phyloP scores from a whole-genome alignment of 2,329 filamentous ascomycete genomes.

The Nemania sp. region DNA sequence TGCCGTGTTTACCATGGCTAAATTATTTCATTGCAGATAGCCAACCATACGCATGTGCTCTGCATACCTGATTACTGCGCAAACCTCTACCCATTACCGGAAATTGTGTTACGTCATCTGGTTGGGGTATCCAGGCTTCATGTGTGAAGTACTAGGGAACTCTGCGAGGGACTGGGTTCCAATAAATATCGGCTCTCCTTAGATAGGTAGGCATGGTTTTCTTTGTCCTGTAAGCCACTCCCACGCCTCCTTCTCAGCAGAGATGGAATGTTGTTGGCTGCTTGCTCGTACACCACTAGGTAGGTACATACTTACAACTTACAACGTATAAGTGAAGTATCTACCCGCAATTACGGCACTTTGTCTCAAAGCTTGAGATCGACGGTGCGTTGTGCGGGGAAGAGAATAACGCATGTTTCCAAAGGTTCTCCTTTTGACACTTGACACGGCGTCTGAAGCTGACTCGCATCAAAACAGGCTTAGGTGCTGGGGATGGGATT shows the following conservation, averaged over 20 bases:
- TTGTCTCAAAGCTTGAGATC: constrained; percentile 9
- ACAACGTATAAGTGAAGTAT: no score
- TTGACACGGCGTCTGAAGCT: background rate
- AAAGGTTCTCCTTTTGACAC: background rate
- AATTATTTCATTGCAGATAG: no score
- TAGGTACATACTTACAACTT: no score
- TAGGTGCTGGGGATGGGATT: background rate
- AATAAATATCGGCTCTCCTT: background rate
- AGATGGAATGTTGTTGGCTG: no score
- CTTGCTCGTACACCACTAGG: no score
- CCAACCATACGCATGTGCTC: no score
- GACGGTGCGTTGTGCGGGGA: background rate
- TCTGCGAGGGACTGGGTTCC: background rate
- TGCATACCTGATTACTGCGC: background rate
- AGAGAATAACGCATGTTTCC: background rate
- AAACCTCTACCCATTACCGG: background rate
- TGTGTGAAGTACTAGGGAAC: background rate
- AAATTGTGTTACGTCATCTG: background rate
- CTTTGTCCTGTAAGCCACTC: background rate
- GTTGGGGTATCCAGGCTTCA: background rate
- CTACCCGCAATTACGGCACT: background rate
- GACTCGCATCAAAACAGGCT: background rate
- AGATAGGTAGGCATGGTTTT: background rate
- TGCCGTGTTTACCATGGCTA: no score
- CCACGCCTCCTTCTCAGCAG: no score